Percentiles rank a stretch among this genome's conserved stretches.
Conservation (phyloP, 2,329 filamentous ascomycete species). For the Alternaria hordeiaustralica region DNA sequence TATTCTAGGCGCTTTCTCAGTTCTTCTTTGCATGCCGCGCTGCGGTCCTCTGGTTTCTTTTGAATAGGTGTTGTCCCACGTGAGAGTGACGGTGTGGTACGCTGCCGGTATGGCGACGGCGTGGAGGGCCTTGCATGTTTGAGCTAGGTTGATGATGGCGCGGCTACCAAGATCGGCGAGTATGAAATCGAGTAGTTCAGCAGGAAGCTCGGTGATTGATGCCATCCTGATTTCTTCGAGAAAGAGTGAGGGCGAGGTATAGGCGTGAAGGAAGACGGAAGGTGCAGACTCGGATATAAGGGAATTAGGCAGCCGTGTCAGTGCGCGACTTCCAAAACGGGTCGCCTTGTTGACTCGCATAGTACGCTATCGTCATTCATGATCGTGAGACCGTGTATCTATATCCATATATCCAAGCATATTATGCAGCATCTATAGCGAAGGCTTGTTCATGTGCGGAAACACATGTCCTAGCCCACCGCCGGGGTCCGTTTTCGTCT, state of each 20-base stretch:
- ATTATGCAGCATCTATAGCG: conserved; percentile 33
- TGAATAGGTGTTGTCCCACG: neutral
- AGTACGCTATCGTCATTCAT: neutral
- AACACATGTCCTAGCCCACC: conserved; percentile 38
- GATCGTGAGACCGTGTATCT: conserved; percentile 1
- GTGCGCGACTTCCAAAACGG: neutral
- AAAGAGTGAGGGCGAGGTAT: neutral
- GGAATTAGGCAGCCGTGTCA: neutral
- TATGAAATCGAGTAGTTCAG: conserved; percentile 1
- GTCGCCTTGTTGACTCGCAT: neutral
- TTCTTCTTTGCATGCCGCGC: neutral
- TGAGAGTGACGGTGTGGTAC: neutral
- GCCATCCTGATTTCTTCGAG: neutral
- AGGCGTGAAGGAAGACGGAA: neutral
- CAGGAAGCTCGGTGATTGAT: neutral
- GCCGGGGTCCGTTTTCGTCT: conserved; percentile 5
- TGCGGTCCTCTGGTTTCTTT: neutral
- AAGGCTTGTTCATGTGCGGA: conserved; percentile 53
- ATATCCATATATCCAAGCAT: neutral
- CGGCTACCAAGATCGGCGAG: neutral
- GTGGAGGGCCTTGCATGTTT: neutral
- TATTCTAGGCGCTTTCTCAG: neutral
- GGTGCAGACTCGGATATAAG: neutral
- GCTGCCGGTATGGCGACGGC: neutral
- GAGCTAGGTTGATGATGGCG: neutral